Base-by-base conservation (phyloP, 164 flowering plant species). In the Amborella trichopoda region DNA sequence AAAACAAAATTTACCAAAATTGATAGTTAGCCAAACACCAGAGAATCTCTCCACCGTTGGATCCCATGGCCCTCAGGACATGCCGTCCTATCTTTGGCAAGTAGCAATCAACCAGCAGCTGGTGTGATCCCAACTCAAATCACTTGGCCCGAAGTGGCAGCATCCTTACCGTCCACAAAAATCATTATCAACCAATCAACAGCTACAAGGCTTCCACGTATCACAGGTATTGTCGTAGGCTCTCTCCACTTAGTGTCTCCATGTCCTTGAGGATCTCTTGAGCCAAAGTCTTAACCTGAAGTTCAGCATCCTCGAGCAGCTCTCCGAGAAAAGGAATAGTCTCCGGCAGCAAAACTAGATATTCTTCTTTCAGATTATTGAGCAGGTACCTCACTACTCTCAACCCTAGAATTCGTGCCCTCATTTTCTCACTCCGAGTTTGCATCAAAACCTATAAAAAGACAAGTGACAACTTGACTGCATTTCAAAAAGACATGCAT, bases 261-360 rank as follows among this genome's bases (percentile, higher is more conserved):
- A 86, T 73, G 39, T 83, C 89, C 66, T 69, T 76, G 25, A 83
- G 59, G 44, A 81, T 69, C 25, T 86, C 91, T 58, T 83, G 95
- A 0, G 98, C 81, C 43, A 83, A 71, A 37, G 84, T 60, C 54
- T 76, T 86, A 16, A 90, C 96, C 3, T 82, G 63, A 8, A 61
- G 61, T 67, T 90, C 95, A 24, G 70, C 68, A 52, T 86, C 95
- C 62, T 90, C 96, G 0, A 90, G 78, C 59, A 86, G 51, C 59
- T 90, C 98, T 32, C 73, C 85, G 2, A 90, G 81, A 79, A 81
- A 86, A 14, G 93, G 94, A 2, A 90, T 81, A 17, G 93, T 86
- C 56, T 90, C 98, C 0, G 84, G 59, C 49, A 86, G 61, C 24
- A 83, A 56, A 11, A 72, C 76, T 49, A 83, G 46, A 59, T 79